These are phyloP conservation scores for Fonsecaea pedrosoi DNA, from an alignment of 2,329 filamentous ascomycete species.

Conservation along the genomic window DNA sequence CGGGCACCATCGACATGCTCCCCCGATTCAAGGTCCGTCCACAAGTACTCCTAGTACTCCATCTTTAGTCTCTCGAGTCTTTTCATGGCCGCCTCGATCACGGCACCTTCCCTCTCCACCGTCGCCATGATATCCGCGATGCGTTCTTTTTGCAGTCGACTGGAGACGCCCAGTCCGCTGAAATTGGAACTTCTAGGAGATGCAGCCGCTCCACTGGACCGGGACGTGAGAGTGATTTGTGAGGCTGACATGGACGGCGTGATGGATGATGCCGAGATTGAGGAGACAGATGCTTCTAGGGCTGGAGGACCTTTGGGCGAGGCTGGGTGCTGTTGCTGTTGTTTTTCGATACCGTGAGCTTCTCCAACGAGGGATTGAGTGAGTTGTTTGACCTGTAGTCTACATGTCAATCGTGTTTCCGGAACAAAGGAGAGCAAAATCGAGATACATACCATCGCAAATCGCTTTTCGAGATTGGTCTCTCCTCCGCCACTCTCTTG, in stretches of 20 bases:
- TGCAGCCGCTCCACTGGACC: constrained; percentile 27
- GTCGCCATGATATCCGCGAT: constrained; percentile 57
- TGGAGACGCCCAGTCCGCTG: constrained; percentile 27
- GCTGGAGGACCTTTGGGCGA: constrained; percentile 14
- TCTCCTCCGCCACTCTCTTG: constrained; percentile 32
- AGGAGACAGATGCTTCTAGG: constrained; percentile 19
- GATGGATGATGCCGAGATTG: constrained; percentile 25
- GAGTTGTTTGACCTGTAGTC: constrained; percentile 50
- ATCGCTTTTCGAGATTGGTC: constrained; percentile 44
- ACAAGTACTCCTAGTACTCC: constrained; percentile 32
- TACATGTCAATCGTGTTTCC: constrained; percentile 13
- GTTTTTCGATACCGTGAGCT: constrained; percentile 45
- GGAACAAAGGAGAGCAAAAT: neutral
- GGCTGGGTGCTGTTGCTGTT: constrained; percentile 38
- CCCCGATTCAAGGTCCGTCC: neutral
- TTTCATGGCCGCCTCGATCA: constrained; percentile 39
- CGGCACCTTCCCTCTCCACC: constrained; percentile 55
- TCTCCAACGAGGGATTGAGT: constrained; percentile 48
- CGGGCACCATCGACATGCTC: neutral
- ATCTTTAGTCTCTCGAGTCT: constrained; percentile 36
- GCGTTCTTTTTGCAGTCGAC: constrained; percentile 53
- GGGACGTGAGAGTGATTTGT: constrained; percentile 40
- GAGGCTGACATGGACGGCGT: constrained; percentile 30
- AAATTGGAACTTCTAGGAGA: constrained; percentile 4
- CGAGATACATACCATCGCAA: constrained; percentile 48